phyloP scores from a whole-genome alignment of 768 basidiomycete species.

The Kwoniella sp. region DNA sequence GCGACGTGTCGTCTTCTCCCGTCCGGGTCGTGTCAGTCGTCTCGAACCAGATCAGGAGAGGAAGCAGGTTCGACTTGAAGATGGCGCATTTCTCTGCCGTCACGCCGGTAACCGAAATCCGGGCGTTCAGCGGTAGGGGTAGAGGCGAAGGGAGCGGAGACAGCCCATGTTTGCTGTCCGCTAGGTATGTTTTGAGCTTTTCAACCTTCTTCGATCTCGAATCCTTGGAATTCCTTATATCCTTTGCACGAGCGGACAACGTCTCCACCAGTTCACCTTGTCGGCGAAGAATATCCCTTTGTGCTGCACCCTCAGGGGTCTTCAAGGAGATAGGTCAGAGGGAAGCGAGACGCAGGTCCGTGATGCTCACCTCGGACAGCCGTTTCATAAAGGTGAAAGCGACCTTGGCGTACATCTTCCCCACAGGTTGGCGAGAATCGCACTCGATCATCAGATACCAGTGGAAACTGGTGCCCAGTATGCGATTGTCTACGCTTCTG shows the following conservation, averaged over 20 bases:
- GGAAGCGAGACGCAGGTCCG: not conserved
- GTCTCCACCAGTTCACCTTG: constrained; percentile 86
- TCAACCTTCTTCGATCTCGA: constrained; percentile 96
- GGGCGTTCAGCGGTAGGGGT: constrained; percentile 87
- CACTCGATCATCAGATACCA: constrained; percentile 97
- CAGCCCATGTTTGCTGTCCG: constrained; percentile 81
- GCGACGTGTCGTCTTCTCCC: constrained; percentile 13
- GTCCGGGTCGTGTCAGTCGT: constrained; percentile 58
- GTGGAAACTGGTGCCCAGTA: constrained; percentile 85
- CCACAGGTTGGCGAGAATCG: constrained; percentile 70
- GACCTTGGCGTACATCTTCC: constrained; percentile 89
- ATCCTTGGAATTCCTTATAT: constrained; percentile 84
- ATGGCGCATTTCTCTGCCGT: constrained; percentile 87
- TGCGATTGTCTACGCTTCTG: constrained; percentile 72
- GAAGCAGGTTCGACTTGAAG: constrained; percentile 95
- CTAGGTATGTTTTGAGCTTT: constrained; percentile 76
- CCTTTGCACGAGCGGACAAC: constrained; percentile 77
- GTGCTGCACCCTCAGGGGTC: constrained; percentile 63
- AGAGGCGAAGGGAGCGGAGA: constrained; percentile 65
- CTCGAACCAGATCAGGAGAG: constrained; percentile 84
- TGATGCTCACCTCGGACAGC: constrained; percentile 66
- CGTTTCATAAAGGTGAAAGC: constrained; percentile 85
- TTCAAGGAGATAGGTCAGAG: constrained; percentile 27
- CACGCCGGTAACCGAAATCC: constrained; percentile 76
- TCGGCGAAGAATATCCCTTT: constrained; percentile 80